phyloP scores from a whole-genome alignment of 768 basidiomycete species.

The Leccinum incarnatum region DNA sequence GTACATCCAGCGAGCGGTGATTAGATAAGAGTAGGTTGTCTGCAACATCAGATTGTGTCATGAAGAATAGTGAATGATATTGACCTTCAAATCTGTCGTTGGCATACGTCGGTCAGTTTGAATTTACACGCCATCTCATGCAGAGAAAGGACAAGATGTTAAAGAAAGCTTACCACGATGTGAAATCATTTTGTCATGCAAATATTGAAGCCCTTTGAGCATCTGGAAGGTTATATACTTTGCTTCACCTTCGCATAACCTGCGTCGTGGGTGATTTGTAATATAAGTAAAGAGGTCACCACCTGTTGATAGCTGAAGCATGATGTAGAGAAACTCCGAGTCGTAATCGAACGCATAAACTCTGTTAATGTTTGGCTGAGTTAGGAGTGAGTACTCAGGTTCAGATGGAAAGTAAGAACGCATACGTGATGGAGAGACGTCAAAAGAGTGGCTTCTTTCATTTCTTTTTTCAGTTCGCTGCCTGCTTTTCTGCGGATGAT shows the following conservation, averaged over 20 bases:
- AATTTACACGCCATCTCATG: background rate
- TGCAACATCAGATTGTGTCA: background rate
- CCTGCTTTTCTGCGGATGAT: constrained; percentile 64
- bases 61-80: background rate
- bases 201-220: constrained; percentile 64
- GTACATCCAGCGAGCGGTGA: background rate
- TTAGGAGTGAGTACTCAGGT: background rate
- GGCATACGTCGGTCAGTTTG: background rate
- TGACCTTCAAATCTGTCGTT: constrained; percentile 62
- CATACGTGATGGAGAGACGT: constrained; percentile 69
- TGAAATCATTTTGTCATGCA: constrained; percentile 70
- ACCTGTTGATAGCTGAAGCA: constrained; percentile 82
- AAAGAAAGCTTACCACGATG: constrained; percentile 60
- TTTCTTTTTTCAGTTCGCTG: constrained; percentile 43
- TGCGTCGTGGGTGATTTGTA: constrained; percentile 52
- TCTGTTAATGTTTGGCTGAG: constrained; percentile 77
- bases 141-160: background rate
- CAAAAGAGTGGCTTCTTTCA: constrained; percentile 78
- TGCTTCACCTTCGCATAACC: constrained; percentile 73
- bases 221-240: constrained; percentile 85
- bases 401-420: background rate
- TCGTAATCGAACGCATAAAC: constrained; percentile 69
- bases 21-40: background rate
- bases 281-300: constrained; percentile 89
- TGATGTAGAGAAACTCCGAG: constrained; percentile 71